A percentile compares a stretch with the other conserved stretches of the same genome.
Conservation (phyloP, 2,329 filamentous ascomycete genomes). For the Fusarium proliferatum region DNA sequence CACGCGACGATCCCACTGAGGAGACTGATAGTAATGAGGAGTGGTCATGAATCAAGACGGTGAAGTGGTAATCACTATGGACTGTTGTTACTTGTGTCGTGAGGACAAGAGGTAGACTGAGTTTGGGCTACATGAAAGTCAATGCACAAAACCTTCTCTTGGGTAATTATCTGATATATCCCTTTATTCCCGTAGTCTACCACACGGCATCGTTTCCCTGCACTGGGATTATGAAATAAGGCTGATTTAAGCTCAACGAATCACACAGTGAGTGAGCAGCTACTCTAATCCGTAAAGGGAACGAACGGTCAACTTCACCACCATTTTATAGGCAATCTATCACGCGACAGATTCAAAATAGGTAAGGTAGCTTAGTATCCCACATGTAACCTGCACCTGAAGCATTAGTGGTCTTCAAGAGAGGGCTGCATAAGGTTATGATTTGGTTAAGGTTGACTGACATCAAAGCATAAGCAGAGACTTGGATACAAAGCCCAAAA, state of each 20-base stretch:
- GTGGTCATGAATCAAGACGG: neutral
- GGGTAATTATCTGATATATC: neutral
- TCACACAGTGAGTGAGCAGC: neutral
- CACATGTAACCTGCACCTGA: neutral
- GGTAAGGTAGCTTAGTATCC: neutral
- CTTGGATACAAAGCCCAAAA: neutral
- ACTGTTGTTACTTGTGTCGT: neutral
- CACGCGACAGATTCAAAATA: neutral
- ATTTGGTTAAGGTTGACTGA: too few relatives aligned
- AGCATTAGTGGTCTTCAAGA: neutral
- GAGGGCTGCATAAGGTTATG: too few relatives aligned
- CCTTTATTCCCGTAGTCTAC: neutral
- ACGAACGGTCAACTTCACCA: neutral
- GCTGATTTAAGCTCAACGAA: conserved; percentile 29
- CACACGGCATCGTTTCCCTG: neutral
- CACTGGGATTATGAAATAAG: neutral
- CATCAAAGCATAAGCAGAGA: neutral
- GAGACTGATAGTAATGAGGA: neutral
- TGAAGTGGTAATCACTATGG: neutral
- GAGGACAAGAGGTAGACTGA: neutral
- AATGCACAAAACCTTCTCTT: neutral
- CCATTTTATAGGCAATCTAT: neutral
- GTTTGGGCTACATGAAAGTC: neutral
- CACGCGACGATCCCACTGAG: neutral
- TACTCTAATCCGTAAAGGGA: neutral